phyloP scores from a whole-genome alignment of 2,329 filamentous ascomycete species.

The Venturiaceae sp. region DNA sequence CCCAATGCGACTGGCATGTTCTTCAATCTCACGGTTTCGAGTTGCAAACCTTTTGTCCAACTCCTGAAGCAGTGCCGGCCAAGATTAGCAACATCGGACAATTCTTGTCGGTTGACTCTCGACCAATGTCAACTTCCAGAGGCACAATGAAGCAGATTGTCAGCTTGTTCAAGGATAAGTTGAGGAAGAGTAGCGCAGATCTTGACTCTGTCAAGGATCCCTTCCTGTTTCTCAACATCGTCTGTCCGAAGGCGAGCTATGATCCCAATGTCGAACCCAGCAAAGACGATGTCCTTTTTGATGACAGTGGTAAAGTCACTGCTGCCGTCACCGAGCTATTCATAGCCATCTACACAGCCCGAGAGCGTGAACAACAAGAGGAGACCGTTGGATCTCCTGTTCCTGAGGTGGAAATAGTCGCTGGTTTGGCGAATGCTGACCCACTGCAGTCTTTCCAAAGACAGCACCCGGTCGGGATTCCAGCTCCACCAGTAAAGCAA shows the following conservation, averaged over 20 bases:
- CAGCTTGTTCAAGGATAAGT: slow-evolving; percentile 40
- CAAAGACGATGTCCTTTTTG: slow-evolving; percentile 64
- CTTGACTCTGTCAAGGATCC: slow-evolving; percentile 34
- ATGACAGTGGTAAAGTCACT: slow-evolving; percentile 40
- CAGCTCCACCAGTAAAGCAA: neutral
- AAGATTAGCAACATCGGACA: slow-evolving; percentile 33
- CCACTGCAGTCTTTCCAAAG: neutral
- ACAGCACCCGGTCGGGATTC: neutral
- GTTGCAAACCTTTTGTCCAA: slow-evolving; percentile 51
- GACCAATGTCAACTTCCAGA: slow-evolving; percentile 48
- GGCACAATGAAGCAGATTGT: slow-evolving; percentile 53
- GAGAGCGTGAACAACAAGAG: neutral
- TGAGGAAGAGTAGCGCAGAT: slow-evolving; percentile 24
- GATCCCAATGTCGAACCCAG: slow-evolving; percentile 63
- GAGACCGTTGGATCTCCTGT: neutral
- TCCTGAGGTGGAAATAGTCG: neutral
- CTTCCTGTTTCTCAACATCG: slow-evolving; percentile 56
- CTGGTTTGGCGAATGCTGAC: neutral
- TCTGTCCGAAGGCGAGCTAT: slow-evolving; percentile 53
- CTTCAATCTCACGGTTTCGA: slow-evolving; percentile 29
- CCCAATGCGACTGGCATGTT: slow-evolving; percentile 40
- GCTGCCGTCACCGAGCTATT: slow-evolving; percentile 35
- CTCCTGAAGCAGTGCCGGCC: slow-evolving; percentile 29
- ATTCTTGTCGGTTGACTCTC: slow-evolving; percentile 59
- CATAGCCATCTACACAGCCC: slow-evolving; percentile 22